Percentiles rank a stretch among this genome's conserved stretches.
Evolutionary conservation across 2,329 filamentous ascomycete genomes (phyloP).

Genomic region (Cercospora janseana): DNA sequence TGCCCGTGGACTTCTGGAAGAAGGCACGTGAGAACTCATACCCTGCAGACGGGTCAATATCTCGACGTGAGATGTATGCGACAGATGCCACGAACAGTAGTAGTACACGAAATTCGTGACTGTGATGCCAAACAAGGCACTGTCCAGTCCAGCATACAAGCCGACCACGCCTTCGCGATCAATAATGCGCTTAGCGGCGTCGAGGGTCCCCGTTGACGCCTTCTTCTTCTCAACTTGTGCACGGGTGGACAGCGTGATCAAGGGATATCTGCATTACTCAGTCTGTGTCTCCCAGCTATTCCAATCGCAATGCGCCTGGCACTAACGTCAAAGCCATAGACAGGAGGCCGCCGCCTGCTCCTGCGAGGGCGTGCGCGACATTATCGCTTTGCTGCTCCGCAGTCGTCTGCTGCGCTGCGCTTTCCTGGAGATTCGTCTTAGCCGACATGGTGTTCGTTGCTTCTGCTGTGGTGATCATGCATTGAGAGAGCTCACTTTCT

Average conservation of each 20-base stretch:
- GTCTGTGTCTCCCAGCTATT: conserved; percentile 13
- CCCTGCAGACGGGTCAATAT: conserved; percentile 46
- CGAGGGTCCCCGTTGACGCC: conserved; percentile 77
- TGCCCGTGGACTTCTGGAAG: conserved; percentile 75
- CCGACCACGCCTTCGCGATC: conserved; percentile 86
- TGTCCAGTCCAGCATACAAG: conserved; percentile 89
- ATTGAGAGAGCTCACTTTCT: conserved; percentile 16
- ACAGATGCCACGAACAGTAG: conserved; percentile 63
- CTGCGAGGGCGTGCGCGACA: conserved; percentile 90
- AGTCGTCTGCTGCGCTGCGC: conserved; percentile 49
- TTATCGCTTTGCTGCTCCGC: conserved; percentile 87
- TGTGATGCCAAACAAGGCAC: conserved; percentile 93
- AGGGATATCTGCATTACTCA: conserved; percentile 73
- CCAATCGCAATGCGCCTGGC: conserved; percentile 4
- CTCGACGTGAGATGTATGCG: neutral
- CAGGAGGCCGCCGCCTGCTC: conserved; percentile 86
- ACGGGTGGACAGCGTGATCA: conserved; percentile 95
- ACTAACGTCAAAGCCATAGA: conserved; percentile 91
- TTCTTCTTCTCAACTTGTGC: conserved; percentile 97
- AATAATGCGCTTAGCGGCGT: conserved; percentile 81
- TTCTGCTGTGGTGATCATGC: neutral
- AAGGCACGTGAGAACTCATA: conserved; percentile 93
- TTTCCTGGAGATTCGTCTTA: conserved; percentile 15
- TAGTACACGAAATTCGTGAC: conserved; percentile 99
- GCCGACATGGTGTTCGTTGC: conserved; percentile 7